These are phyloP conservation scores for Auricularia cornea DNA, from an alignment of 768 basidiomycete genomes.

Conservation along the genomic window DNA sequence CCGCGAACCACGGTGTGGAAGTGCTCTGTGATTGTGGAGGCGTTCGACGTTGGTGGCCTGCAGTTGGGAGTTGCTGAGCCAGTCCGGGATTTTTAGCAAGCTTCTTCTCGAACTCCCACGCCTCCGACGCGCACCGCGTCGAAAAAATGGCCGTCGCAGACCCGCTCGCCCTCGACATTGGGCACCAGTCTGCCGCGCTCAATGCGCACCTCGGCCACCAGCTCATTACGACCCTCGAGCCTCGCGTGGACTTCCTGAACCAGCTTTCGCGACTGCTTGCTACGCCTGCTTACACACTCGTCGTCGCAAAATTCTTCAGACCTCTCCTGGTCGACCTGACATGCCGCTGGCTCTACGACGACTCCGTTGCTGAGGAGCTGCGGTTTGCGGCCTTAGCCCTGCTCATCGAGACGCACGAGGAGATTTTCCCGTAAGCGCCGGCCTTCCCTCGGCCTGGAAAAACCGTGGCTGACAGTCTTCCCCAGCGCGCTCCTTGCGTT, in stretches of 20 bases:
- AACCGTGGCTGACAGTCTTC: slow-evolving; percentile 6
- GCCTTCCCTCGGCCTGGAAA: not conserved
- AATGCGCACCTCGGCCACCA: not conserved
- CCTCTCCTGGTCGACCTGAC: slow-evolving; percentile 75
- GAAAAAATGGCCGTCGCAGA: not conserved
- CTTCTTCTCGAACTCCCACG: no score
- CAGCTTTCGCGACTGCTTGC: slow-evolving; percentile 54
- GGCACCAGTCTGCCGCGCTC: not conserved
- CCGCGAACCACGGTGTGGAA: no score
- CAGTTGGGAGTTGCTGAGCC: no score
- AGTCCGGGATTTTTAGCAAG: no score
- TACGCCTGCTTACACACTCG: slow-evolving; percentile 50
- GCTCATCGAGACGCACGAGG: slow-evolving; percentile 19
- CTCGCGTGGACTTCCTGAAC: slow-evolving; percentile 37
- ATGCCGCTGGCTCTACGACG: slow-evolving; percentile 67
- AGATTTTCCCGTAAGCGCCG: slow-evolving; percentile 25
- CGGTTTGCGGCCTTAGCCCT: slow-evolving; percentile 28
- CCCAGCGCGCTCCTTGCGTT: slow-evolving; percentile 50
- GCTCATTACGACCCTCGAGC: slow-evolving; percentile 1
- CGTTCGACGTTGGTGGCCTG: no score
- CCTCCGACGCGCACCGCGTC: not conserved
- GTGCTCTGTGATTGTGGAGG: no score
- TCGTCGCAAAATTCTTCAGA: slow-evolving; percentile 57
- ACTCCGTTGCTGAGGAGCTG: slow-evolving; percentile 26
- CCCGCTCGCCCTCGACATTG: not conserved